phyloP scores from a whole-genome alignment of 805 yeast genomes.

The Torulaspora delbrueckii region DNA sequence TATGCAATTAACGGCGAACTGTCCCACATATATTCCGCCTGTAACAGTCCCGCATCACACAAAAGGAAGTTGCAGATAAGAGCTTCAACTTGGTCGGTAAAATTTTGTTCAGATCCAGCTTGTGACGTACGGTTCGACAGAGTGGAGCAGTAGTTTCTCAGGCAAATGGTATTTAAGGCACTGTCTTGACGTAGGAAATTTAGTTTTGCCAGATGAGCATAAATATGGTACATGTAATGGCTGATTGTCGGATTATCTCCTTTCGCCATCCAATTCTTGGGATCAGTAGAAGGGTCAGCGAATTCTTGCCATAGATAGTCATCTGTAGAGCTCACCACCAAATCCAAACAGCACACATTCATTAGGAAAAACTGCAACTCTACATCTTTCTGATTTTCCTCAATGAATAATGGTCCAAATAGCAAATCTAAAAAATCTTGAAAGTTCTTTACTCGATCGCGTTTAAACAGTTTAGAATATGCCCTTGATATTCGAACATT shows the following conservation, averaged over 20 bases:
- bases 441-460: slow-evolving; percentile 27
- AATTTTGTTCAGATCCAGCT: slow-evolving; percentile 19
- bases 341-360: slow-evolving; percentile 34
- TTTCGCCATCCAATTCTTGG: slow-evolving; percentile 30
- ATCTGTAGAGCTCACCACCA: slow-evolving; percentile 26
- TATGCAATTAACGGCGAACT: slow-evolving; percentile 22
- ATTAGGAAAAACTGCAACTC: slow-evolving; percentile 33
- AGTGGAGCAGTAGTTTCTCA: slow-evolving; percentile 27
- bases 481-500: slow-evolving; percentile 35
- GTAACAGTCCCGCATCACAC: slow-evolving; percentile 30
- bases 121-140: slow-evolving; percentile 28
- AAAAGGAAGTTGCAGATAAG: slow-evolving; percentile 28
- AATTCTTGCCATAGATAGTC: slow-evolving; percentile 29
- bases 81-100: slow-evolving; percentile 30
- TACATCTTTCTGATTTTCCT: slow-evolving; percentile 23
- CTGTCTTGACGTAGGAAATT: slow-evolving; percentile 17
- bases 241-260: slow-evolving; percentile 39
- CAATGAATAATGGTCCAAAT: slow-evolving; percentile 34
- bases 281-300: slow-evolving; percentile 16
- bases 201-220: slow-evolving; percentile 19
- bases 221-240: slow-evolving; percentile 38
- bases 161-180: slow-evolving; percentile 19
- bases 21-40: slow-evolving; percentile 30
- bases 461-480: slow-evolving; percentile 25
- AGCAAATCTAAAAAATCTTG: slow-evolving; percentile 34